Conservation (phyloP, 2,329 filamentous ascomycete genomes). For the Pyrenophora seminiperda region DNA sequence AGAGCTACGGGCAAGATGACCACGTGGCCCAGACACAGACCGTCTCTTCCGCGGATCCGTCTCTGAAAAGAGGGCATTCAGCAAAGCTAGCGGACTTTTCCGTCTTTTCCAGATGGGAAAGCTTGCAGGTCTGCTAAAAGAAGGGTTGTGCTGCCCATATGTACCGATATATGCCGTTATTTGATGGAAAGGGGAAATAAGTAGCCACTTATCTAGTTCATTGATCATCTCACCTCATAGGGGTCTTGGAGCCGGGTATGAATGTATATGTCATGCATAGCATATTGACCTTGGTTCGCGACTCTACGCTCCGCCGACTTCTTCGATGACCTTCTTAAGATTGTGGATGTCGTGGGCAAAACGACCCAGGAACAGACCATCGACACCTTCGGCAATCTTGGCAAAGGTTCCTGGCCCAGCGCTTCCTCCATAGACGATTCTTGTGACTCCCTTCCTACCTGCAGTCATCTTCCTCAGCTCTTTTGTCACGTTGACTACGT, state of each 20-base stretch:
- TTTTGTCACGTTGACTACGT: slow-evolving; percentile 73
- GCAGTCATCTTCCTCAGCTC: slow-evolving; percentile 64
- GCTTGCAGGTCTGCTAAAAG: neutral
- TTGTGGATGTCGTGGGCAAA: slow-evolving; percentile 79
- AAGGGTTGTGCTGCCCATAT: neutral
- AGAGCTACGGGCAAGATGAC: neutral
- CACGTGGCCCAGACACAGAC: slow-evolving; percentile 1
- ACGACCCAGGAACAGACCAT: slow-evolving; percentile 79
- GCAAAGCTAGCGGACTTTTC: slow-evolving; percentile 1
- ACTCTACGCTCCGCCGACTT: slow-evolving; percentile 61
- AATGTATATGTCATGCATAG: neutral
- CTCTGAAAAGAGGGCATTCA: neutral
- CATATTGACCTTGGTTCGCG: neutral
- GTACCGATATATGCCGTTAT: neutral
- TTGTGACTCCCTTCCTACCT: slow-evolving; percentile 61
- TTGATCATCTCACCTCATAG: neutral
- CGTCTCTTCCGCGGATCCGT: slow-evolving; percentile 6
- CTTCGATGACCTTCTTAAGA: slow-evolving; percentile 72
- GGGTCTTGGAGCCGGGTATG: neutral
- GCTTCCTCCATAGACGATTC: slow-evolving; percentile 82
- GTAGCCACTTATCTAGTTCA: neutral
- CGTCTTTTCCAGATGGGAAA: slow-evolving; percentile 1
- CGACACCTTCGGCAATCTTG: slow-evolving; percentile 69
- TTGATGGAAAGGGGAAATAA: neutral
- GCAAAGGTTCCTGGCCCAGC: slow-evolving; percentile 78